Evolutionary conservation across 2,329 filamentous ascomycete species (phyloP).

Genomic region (Penicillium sp.): DNA sequence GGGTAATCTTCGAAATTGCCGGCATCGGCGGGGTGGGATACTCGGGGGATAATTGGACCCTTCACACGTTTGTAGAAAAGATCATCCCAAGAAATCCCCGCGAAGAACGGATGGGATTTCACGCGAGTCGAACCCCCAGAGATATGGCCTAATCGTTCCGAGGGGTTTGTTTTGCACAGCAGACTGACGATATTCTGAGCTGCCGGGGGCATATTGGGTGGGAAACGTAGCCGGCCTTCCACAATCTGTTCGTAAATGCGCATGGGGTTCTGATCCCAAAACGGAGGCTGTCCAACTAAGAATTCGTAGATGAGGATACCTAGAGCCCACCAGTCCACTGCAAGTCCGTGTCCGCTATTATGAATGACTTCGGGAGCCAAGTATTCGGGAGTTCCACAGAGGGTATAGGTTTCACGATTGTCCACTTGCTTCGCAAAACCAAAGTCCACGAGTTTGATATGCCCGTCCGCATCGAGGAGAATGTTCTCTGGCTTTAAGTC

Average conservation of each 20-base stretch:
- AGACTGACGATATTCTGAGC: conserved; percentile 63
- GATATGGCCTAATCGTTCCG: conserved; percentile 64
- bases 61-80: conserved; percentile 60
- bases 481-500: conserved; percentile 70
- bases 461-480: conserved; percentile 64
- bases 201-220: conserved; percentile 58
- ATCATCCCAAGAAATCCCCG: conserved; percentile 62
- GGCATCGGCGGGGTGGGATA: conserved; percentile 61
- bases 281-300: conserved; percentile 66
- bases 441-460: conserved; percentile 68
- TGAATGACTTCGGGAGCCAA: conserved; percentile 67
- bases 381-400: conserved; percentile 68
- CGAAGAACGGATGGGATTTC: conserved; percentile 64
- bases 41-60: conserved; percentile 64
- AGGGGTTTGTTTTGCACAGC: conserved; percentile 64
- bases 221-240: conserved; percentile 63
- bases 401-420: conserved; percentile 61
- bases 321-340: conserved; percentile 70
- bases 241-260: conserved; percentile 70
- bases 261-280: conserved; percentile 70
- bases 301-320: conserved; percentile 69
- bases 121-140: conserved; percentile 60
- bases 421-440: conserved; percentile 67
- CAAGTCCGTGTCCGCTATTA: conserved; percentile 64
- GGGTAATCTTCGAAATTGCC: conserved; percentile 69